Base-by-base conservation (phyloP, 257 asterid genomes). In the Solanum pennellii region DNA sequence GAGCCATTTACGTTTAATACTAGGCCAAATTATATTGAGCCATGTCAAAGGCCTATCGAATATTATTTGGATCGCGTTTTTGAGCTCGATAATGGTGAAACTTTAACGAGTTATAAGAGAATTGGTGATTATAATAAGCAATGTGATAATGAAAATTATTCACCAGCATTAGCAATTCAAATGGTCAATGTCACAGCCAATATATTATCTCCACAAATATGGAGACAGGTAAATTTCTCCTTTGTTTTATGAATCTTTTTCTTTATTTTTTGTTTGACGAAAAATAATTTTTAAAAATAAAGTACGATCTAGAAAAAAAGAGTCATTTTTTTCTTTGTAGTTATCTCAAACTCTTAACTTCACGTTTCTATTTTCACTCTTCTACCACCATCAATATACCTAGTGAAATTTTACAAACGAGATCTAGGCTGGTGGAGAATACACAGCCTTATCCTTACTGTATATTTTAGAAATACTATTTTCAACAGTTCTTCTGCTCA, bases 1-100 rank as follows among this genome's bases (percentile, higher is more conserved):
- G 90, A 86, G 12, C 95, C 99, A 2, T 96, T 94, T 84, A 91
- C 96, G 3, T 94, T 95, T 42, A 90, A 96, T 66, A 93, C 98
- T 20, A 89, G 96, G 76, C 13, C 35, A 60, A 68, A 91, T 88
- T 91, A 88, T 86, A 59, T 88, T 5, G 88, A 92, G 68, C 94
- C 94, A 16, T 95, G 99, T 27, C 89, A 91, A 29, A 89, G 93
- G 39, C 97, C 99, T 29, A 4, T 94, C 3, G 68, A 93, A 6
- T 91, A 86, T 87, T 94, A 88, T 35, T 88, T 92, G 13, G 91
- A 93, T 72, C 73, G 86, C 23, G 92, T 90, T 79, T 74, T 86
- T 3, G 82, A 86, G 20, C 66, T 88, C 6, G 92, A 89, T 6
- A 77, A 84, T 31, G 93, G 88, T 18, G 73, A 49, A 14, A 94